Base-by-base conservation (phyloP, 2,329 filamentous ascomycete genomes). In the Neodidymelliopsis sp. region DNA sequence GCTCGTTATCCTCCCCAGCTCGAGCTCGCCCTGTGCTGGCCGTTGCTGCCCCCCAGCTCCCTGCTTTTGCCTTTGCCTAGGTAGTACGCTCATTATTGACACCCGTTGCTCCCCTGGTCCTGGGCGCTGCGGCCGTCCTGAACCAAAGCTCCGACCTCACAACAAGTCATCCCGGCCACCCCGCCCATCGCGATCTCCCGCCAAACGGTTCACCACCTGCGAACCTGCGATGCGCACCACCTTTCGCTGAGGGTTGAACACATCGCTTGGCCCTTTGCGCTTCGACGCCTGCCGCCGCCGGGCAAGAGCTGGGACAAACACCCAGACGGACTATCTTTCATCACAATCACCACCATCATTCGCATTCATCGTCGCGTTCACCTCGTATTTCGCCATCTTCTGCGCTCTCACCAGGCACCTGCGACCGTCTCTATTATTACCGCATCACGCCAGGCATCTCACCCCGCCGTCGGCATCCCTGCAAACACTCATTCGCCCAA, bases 281-380 rank as follows among this genome's bases (percentile, higher is more conserved):
- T 40, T 31, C 22, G 42, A 53, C 50, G 40, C 38, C 44, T 48
- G 37, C 39, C 10, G 35, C 34, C 28, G 53, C 47, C 35, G 30
- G 48, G 28, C 36, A 54, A 52, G 53, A 60, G 43, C 36, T 39
- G 54, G 41, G 38, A 49, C 48, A 48, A 52, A 49, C 50, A 42
- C 29, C 55, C 36, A 46, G 51, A 53, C 48, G 49, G 54, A 25
- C 30, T 18, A 38, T 39, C 39, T 34, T 30, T 29, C 36, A 24
- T 45, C 49, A 49, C 59, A 59, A 49, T 35, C 45, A 49, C 49
- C 30, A 16, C 36, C 25, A 36, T 49, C 43, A 48, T 39, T 57
- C 54, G 39, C 45, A 43, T 46, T 59, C 59, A 59, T 57, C 53
- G 48, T 49, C 47, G 43, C 35, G 51, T 48, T 46, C 39, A 55